Conservation (phyloP, 108 stramenopile species). For the Nannochloropsis salina region DNA sequence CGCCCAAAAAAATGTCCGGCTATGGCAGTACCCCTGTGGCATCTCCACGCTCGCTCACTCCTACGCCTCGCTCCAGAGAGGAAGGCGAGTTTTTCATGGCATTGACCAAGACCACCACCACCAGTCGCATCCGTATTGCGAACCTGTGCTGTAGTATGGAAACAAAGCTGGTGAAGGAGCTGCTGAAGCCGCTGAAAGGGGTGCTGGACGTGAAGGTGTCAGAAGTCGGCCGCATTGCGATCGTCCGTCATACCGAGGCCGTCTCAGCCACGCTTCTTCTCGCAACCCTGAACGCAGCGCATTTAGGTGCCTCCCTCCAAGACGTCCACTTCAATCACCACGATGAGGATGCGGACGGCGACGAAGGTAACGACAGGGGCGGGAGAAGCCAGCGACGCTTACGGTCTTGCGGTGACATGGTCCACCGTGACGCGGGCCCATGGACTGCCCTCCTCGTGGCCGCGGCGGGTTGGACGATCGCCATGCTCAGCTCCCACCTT, state of each 20-base stretch:
- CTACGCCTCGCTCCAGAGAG: not conserved
- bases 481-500: not conserved
- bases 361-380: not conserved
- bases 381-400: not conserved
- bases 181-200: not conserved
- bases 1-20: not conserved
- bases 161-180: not conserved
- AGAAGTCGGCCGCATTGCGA: not conserved
- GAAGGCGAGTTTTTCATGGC: constrained; percentile 10
- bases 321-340: not conserved
- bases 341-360: not conserved
- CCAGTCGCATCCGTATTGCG: constrained; percentile 8
- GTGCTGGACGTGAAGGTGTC: not conserved
- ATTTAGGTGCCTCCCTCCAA: not conserved
- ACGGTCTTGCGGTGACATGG: not conserved
- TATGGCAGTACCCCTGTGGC: not conserved
- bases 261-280: constrained; percentile 3
- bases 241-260: constrained; percentile 13
- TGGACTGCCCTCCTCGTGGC: constrained; percentile 15
- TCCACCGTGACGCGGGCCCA: not conserved
- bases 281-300: not conserved
- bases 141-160: not conserved
- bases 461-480: not conserved
- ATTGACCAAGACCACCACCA: not conserved
- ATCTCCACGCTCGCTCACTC: not conserved